Conservation (phyloP, 441 rosid species). For the Bruguiera hainesii region DNA sequence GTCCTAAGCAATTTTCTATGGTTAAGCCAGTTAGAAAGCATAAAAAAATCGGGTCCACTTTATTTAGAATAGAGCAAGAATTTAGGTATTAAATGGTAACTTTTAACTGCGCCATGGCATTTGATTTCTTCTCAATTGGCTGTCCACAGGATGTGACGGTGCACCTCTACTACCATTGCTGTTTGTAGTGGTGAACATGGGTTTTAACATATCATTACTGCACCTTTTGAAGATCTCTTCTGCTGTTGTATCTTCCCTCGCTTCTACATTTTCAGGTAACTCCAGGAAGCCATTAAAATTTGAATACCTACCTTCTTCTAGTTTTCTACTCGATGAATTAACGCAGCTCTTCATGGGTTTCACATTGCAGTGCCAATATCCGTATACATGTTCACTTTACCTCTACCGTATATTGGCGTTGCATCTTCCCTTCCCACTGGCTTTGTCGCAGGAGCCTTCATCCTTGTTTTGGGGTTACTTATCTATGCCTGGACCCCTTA, state of each 20-base stretch:
- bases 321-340: background rate
- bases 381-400: constrained; percentile 73
- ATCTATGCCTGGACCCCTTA: constrained; percentile 73
- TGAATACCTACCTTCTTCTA: background rate
- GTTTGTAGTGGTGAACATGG: constrained; percentile 82
- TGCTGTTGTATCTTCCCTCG: constrained; percentile 82
- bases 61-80: no score
- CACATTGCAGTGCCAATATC: constrained; percentile 70
- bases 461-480: constrained; percentile 76
- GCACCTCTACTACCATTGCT: constrained; percentile 86
- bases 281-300: no score
- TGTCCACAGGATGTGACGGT: constrained; percentile 76
- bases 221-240: constrained; percentile 93
- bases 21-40: no score
- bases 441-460: constrained; percentile 71
- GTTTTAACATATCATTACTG: constrained; percentile 76
- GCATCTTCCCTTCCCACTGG: constrained; percentile 81
- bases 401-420: constrained; percentile 73
- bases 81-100: background rate
- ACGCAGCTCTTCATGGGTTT: constrained; percentile 2
- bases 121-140: constrained; percentile 16
- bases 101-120: background rate
- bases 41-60: background rate
- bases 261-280: constrained; percentile 86
- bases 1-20: no score